Percentiles rank a stretch among this genome's conserved stretches.
These are phyloP conservation scores for Daldinia sp. DNA, from an alignment of 2,329 filamentous ascomycete genomes.

Conservation along the genomic window DNA sequence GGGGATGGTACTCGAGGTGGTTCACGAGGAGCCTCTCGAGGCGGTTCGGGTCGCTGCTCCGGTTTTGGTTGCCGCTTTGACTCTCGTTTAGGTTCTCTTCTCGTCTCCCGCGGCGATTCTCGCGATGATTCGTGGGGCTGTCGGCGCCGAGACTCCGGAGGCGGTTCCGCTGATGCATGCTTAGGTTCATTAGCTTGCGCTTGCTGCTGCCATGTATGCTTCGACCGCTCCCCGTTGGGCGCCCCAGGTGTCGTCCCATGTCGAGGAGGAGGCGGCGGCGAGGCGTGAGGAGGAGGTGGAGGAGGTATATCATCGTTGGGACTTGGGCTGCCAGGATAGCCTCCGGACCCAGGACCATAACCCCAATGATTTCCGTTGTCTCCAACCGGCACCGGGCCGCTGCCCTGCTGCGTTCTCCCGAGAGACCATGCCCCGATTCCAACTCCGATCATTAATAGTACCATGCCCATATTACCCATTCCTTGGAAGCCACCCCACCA, in stretches of 20 bases:
- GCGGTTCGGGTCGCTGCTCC: background rate
- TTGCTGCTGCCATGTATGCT: conserved; percentile 51
- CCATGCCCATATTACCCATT: conserved; percentile 76
- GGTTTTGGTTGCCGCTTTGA: background rate
- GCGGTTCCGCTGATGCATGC: background rate
- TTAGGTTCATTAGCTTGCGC: conserved; percentile 34
- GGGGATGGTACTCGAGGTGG: conserved; percentile 1
- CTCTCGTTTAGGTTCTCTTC: background rate
- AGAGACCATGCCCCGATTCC: conserved; percentile 81
- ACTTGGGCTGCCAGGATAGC: conserved; percentile 36
- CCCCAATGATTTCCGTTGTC: conserved; percentile 37
- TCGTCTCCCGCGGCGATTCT: conserved; percentile 1
- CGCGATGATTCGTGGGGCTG: background rate
- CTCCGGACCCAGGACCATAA: conserved; percentile 40
- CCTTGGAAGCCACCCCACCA: conserved; percentile 78
- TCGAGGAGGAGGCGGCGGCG: conserved; percentile 44
- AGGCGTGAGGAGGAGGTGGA: conserved; percentile 50
- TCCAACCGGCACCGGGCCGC: conserved; percentile 42
- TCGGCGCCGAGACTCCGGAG: background rate
- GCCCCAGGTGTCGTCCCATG: conserved; percentile 38
- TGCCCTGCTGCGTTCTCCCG: conserved; percentile 69
- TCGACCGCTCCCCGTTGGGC: conserved; percentile 46
- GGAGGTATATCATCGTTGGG: conserved; percentile 45
- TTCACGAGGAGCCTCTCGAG: conserved; percentile 1
- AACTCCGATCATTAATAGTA: conserved; percentile 75